Evolutionary conservation across 192 early-diverging fungal genomes (phyloP).

Genomic region (Funneliformis geosporum): DNA sequence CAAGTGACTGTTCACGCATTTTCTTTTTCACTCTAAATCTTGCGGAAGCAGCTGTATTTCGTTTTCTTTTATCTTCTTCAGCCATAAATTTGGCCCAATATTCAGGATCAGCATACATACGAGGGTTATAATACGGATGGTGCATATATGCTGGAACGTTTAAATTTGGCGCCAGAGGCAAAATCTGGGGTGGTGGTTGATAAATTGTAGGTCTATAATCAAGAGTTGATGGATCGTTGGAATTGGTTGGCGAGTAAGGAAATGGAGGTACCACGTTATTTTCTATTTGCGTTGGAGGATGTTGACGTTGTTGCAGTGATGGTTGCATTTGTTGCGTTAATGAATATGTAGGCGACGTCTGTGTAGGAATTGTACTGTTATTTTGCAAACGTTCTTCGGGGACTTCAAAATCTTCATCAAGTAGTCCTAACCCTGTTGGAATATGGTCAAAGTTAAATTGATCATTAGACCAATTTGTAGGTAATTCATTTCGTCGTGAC

Average conservation of each 20-base stretch:
- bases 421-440: background rate
- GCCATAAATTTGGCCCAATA: constrained; percentile 39
- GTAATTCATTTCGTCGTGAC: background rate
- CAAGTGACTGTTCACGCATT: constrained; percentile 83
- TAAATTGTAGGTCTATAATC: background rate
- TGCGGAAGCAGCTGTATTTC: constrained; percentile 95
- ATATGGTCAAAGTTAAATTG: constrained; percentile 7
- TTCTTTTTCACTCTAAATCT: constrained; percentile 96
- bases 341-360: background rate
- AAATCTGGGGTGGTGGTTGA: background rate
- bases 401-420: constrained; percentile 4
- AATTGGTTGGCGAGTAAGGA: background rate
- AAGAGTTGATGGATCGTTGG: constrained; percentile 3
- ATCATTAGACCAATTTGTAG: background rate
- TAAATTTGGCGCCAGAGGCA: background rate
- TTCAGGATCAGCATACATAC: constrained; percentile 31
- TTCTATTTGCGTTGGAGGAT: background rate
- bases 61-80: constrained; percentile 85
- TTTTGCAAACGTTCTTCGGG: background rate
- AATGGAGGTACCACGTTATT: background rate
- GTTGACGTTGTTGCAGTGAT: background rate
- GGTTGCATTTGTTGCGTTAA: background rate
- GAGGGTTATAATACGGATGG: background rate
- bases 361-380: background rate
- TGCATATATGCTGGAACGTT: background rate